Evolutionary conservation across 2,329 filamentous ascomycete genomes (phyloP), one percentile per base, ranked within the genome.

Genomic region (Trichoderma atrobrunneum): DNA sequence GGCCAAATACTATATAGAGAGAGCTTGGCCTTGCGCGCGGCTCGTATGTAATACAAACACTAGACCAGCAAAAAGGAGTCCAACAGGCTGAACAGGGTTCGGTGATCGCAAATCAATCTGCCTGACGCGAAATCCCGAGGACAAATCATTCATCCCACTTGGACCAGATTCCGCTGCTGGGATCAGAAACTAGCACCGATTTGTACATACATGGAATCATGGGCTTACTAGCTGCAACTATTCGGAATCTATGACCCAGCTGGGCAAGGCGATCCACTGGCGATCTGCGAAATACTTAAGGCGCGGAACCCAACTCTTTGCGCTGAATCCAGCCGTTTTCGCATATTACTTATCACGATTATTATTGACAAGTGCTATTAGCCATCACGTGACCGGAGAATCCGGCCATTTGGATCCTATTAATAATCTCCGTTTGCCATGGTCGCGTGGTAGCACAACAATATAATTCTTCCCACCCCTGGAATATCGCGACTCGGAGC

Each of bases 331-430:
- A 43, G 5, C 60, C 6, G 21, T 59, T 21, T 30, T 26, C 7
- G 54, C 12, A 26, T n/a, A 67, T 67, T 67, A 67, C 21, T 30
- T 21, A 67, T 69, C 65, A 32, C 14, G 39, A 64, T 64, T 34
- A 64, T 64, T 64, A 21, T 51, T 36, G 14, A 14, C 34, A 14
- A 16, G 34, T 36, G 21, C 7, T 34, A 16, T 12, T 12, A 10
- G 21, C 34, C 30, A 12, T 39, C 64, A 67, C 64, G 64, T 67
- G 64, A 57, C 21, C 30, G 28, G 62, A 66, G 11, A 28, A 16
- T 39, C 43, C 64, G 30, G 64, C 30, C 24, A 26, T 26, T 28
- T 21, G 32, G 51, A 14, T 57, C 12, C 12, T 32, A 69, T 69
- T 69, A 69, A 69, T 69, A 69, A 69, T 69, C 66, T 2, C n/a